These are phyloP conservation scores for Cercospora zeae-maydis DNA, from an alignment of 2,329 filamentous ascomycete genomes.

Conservation along the genomic window DNA sequence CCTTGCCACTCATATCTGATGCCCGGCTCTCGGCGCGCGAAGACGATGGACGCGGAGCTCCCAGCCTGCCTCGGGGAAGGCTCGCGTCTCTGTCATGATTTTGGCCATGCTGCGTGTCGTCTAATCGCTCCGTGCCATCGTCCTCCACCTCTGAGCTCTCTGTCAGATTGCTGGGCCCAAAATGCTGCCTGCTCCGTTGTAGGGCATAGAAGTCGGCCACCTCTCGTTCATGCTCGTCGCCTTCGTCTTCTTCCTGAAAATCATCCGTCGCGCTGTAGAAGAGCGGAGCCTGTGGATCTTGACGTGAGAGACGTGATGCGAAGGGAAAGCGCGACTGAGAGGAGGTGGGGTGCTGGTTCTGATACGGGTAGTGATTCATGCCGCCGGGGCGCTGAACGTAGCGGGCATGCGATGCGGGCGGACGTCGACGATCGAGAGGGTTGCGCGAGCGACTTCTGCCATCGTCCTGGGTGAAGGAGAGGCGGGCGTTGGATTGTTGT, in stretches of 20 bases:
- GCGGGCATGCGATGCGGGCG: conserved; percentile 42
- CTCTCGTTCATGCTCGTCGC: conserved; percentile 60
- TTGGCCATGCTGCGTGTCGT: conserved; percentile 39
- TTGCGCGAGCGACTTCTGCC: conserved; percentile 43
- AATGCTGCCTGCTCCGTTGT: conserved; percentile 82
- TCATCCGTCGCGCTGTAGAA: conserved; percentile 91
- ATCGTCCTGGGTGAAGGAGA: conserved; percentile 60
- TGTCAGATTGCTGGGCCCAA: conserved; percentile 76
- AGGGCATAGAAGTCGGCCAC: conserved; percentile 92
- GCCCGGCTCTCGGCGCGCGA: conserved; percentile 43
- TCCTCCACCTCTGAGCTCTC: conserved; percentile 83
- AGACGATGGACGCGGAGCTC: conserved; percentile 34
- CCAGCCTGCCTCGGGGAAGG: conserved; percentile 39
- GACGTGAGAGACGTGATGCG: conserved; percentile 68
- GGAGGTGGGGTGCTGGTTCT: conserved; percentile 55
- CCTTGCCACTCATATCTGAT: conserved; percentile 49
- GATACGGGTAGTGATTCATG: conserved; percentile 70
- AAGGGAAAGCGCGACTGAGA: conserved; percentile 75
- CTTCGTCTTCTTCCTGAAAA: conserved; percentile 84
- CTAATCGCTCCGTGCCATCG: conserved; percentile 47
- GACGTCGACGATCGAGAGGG: conserved; percentile 47
- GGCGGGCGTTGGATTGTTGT: conserved; percentile 88
- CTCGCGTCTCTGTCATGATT: conserved; percentile 39
- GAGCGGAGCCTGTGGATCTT: conserved; percentile 70
- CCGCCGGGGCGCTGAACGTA: conserved; percentile 48